Conservation (phyloP, 768 basidiomycete species). For the Panaeolus cyanescens region DNA sequence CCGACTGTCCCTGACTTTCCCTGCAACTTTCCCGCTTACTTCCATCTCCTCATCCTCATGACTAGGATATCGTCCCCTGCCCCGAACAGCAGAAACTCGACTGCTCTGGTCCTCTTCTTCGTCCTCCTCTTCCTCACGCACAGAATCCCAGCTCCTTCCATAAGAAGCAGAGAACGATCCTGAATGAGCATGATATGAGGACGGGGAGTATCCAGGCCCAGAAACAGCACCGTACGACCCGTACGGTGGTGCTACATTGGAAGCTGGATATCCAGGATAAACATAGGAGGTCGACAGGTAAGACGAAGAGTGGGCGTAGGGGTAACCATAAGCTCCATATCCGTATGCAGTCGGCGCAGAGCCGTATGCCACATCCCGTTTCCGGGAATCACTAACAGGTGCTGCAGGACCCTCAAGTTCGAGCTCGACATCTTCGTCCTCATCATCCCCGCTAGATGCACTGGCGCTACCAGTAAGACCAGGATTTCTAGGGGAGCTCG, state of each 20-base stretch:
- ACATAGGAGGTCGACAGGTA: background rate
- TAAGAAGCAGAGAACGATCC: constrained; percentile 9
- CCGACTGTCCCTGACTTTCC: constrained; percentile 50
- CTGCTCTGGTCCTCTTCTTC: constrained; percentile 33
- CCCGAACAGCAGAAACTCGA: constrained; percentile 43
- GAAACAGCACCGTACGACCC: constrained; percentile 6
- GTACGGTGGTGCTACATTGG: background rate
- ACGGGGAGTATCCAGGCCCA: constrained; percentile 3
- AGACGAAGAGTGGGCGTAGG: background rate
- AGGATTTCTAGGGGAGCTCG: constrained; percentile 17
- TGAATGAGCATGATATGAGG: constrained; percentile 3
- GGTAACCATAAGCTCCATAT: background rate
- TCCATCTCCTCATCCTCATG: constrained; percentile 39
- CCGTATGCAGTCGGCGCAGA: constrained; percentile 1
- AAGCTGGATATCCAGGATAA: background rate
- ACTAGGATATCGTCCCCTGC: constrained; percentile 42
- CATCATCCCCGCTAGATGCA: constrained; percentile 16
- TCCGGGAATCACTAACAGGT: background rate
- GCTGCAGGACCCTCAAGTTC: constrained; percentile 4
- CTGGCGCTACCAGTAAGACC: constrained; percentile 11
- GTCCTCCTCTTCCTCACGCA: constrained; percentile 43
- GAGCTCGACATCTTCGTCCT: constrained; percentile 6
- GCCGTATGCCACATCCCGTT: constrained; percentile 10
- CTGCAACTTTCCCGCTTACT: constrained; percentile 21
- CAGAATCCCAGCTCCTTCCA: constrained; percentile 22